phyloP scores from a whole-genome alignment of 768 basidiomycete species.

The Calocybe cyanea region DNA sequence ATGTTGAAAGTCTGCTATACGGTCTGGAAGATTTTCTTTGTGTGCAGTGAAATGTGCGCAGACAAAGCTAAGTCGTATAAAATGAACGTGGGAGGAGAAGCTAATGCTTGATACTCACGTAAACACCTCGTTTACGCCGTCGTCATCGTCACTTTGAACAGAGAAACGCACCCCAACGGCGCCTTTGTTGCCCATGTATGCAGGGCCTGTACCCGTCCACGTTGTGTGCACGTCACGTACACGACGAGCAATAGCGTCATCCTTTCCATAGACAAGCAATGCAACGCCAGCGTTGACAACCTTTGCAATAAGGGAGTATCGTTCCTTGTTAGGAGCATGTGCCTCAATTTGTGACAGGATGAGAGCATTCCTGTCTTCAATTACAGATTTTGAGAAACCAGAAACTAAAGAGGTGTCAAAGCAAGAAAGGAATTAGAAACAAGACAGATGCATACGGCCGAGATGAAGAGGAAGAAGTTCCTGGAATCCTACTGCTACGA shows the following conservation, averaged over 20 bases:
- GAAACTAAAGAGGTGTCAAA: conserved; percentile 48
- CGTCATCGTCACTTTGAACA: conserved; percentile 50
- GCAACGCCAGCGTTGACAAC: conserved; percentile 86
- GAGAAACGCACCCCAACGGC: conserved; percentile 87
- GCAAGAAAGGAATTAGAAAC: background rate
- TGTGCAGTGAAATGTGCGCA: conserved; percentile 90
- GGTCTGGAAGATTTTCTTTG: conserved; percentile 54
- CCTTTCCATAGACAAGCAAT: conserved; percentile 80
- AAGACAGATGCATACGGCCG: conserved; percentile 53
- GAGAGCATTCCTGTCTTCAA: conserved; percentile 64
- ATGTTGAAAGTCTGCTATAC: conserved; percentile 76
- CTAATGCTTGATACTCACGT: conserved; percentile 59
- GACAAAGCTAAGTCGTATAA: conserved; percentile 50
- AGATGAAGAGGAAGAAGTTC: conserved; percentile 89
- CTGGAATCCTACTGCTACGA: conserved; percentile 90
- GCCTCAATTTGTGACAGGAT: conserved; percentile 73
- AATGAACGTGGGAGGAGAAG: conserved; percentile 4
- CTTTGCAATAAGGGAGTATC: conserved; percentile 75
- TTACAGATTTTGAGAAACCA: conserved; percentile 67
- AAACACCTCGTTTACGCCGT: conserved; percentile 62
- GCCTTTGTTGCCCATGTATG: conserved; percentile 91
- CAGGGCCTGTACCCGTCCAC: conserved; percentile 72
- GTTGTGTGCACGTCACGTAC: conserved; percentile 66
- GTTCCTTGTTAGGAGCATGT: conserved; percentile 67
- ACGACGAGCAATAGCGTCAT: conserved; percentile 57